A percentile compares a stretch with the other conserved stretches of the same genome.
Conservation (phyloP, 208 protist genomes). For the Strigomonas culicis region DNA sequence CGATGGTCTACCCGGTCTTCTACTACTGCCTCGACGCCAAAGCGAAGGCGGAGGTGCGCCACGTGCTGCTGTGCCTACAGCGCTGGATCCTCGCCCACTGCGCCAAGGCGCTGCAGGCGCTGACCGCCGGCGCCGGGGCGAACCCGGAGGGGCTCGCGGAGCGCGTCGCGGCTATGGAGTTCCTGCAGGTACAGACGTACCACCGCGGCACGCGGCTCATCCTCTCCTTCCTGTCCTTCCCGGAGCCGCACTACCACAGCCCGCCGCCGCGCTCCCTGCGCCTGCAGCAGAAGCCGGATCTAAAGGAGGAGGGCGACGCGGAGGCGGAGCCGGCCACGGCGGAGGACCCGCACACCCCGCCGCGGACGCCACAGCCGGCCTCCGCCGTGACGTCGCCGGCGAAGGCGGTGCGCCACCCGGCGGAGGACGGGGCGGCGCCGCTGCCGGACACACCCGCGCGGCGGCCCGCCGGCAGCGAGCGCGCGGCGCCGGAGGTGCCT, state of each 20-base stretch:
- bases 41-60: slow-evolving; percentile 27
- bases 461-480: not conserved
- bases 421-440: not conserved
- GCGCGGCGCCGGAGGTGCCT: not conserved
- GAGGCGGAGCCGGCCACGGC: not conserved
- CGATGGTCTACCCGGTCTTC: slow-evolving; percentile 58
- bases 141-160: not conserved
- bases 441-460: not conserved
- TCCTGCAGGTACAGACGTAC: not conserved
- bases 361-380: not conserved
- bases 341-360: not conserved
- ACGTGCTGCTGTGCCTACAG: slow-evolving; percentile 40
- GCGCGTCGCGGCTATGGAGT: not conserved
- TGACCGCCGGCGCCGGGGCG: not conserved
- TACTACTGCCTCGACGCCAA: slow-evolving; percentile 46
- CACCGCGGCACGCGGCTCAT: slow-evolving; percentile 14
- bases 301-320: not conserved
- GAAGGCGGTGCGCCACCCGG: not conserved
- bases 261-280: slow-evolving; percentile 3
- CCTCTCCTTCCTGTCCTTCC: slow-evolving; percentile 59
- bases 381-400: not conserved
- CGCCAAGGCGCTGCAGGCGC: not conserved
- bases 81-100: not conserved
- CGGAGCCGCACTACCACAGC: slow-evolving; percentile 13
- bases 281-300: not conserved